phyloP scores from a whole-genome alignment of 2,329 filamentous ascomycete species.

The Xylariaceae sp. region DNA sequence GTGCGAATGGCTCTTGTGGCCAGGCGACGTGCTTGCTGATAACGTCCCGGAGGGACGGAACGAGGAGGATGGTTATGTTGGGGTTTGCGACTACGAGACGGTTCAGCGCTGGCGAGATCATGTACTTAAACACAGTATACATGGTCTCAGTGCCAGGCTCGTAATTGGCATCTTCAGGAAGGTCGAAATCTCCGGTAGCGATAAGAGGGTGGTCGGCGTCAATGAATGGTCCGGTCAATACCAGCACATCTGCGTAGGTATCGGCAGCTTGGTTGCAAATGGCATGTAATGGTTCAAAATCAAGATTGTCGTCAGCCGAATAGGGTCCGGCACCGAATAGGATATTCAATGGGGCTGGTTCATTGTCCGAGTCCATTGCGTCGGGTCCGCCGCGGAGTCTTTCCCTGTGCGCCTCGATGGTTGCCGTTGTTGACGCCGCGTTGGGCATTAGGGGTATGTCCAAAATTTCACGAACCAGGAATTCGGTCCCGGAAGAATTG shows the following conservation, averaged over 20 bases:
- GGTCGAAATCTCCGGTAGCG: slow-evolving; percentile 71
- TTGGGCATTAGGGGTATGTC: slow-evolving; percentile 67
- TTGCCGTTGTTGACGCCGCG: slow-evolving; percentile 62
- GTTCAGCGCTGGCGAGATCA: slow-evolving; percentile 69
- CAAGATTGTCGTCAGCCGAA: slow-evolving; percentile 85
- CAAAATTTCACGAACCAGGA: slow-evolving; percentile 72
- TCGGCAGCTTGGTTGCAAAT: slow-evolving; percentile 74
- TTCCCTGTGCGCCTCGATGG: slow-evolving; percentile 63
- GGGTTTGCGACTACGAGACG: slow-evolving; percentile 67
- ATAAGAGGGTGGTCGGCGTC: slow-evolving; percentile 88
- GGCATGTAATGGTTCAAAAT: slow-evolving; percentile 79
- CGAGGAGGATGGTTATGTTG: slow-evolving; percentile 70
- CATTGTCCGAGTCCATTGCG: slow-evolving; percentile 54
- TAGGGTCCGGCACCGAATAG: slow-evolving; percentile 82
- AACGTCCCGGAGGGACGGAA: slow-evolving; percentile 69
- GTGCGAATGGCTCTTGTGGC: slow-evolving; percentile 52
- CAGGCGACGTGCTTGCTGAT: slow-evolving; percentile 67
- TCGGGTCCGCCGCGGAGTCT: slow-evolving; percentile 61
- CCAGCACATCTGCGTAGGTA: slow-evolving; percentile 68
- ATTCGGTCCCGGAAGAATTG: slow-evolving; percentile 80
- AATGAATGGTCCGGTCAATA: slow-evolving; percentile 82
- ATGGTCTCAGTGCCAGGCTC: slow-evolving; percentile 77
- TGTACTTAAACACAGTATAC: slow-evolving; percentile 73
- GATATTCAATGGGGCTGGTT: slow-evolving; percentile 65
- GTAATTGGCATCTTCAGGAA: slow-evolving; percentile 57